These are phyloP conservation scores for Xylariaceae sp. DNA, from an alignment of 2,329 filamentous ascomycete species.

Conservation along the genomic window DNA sequence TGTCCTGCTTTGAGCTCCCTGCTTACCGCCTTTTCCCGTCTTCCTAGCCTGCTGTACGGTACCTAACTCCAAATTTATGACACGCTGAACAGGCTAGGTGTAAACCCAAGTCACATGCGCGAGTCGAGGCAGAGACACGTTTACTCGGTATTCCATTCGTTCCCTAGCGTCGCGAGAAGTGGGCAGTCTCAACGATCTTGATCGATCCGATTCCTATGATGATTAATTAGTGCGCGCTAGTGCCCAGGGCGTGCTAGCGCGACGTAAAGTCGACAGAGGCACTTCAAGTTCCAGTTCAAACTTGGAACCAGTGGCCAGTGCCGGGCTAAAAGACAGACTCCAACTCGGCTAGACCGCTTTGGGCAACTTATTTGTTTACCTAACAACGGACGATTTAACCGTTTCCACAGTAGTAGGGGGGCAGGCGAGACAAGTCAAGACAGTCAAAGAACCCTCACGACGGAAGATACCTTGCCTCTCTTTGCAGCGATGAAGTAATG, in stretches of 20 bases:
- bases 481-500: neutral
- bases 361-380: neutral
- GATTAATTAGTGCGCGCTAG: neutral
- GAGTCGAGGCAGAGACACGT: slow-evolving; percentile 12
- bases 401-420: neutral
- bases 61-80: slow-evolving; percentile 5
- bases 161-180: slow-evolving; percentile 5
- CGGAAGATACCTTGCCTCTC: neutral
- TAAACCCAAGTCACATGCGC: slow-evolving; percentile 9
- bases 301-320: too few species aligned
- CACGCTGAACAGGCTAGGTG: slow-evolving; percentile 1
- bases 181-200: neutral
- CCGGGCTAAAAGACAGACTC: neutral
- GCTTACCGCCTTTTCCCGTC: slow-evolving; percentile 20
- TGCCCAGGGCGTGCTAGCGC: neutral
- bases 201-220: neutral
- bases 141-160: slow-evolving; percentile 3
- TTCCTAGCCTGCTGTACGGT: slow-evolving; percentile 2
- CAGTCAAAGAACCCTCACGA: neutral
- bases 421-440: neutral
- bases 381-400: neutral
- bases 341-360: neutral
- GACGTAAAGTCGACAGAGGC: neutral
- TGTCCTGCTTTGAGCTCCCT: neutral
- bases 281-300: too few species aligned